Percentiles rank a stretch among this genome's conserved stretches.
Evolutionary conservation across 2,329 filamentous ascomycete species (phyloP).

Genomic region (Xylariaceae sp.): DNA sequence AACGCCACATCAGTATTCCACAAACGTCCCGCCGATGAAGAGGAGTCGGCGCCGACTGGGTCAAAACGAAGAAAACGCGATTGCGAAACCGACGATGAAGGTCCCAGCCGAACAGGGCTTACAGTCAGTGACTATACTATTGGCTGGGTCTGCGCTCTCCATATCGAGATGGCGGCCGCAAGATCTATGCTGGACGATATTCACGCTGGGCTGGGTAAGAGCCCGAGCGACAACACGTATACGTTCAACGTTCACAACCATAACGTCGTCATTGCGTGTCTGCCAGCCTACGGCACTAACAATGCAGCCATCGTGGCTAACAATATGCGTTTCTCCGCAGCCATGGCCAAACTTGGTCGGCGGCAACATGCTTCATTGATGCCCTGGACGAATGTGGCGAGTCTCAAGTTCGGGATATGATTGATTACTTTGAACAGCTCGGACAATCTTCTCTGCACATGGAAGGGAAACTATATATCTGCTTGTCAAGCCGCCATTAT

Average conservation of each 20-base stretch:
- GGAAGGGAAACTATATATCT: slow-evolving; percentile 32
- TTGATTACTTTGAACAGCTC: slow-evolving; percentile 41
- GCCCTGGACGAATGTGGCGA: slow-evolving; percentile 48
- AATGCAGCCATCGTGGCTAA: slow-evolving; percentile 21
- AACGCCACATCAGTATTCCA: too few relatives aligned
- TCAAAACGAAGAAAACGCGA: too few relatives aligned
- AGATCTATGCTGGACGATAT: slow-evolving; percentile 31
- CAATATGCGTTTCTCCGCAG: slow-evolving; percentile 21
- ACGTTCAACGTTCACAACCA: slow-evolving; percentile 15
- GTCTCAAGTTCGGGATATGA: slow-evolving; percentile 40
- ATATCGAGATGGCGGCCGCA: slow-evolving; percentile 31
- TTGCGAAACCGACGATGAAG: too few relatives aligned
- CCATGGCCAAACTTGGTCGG: slow-evolving; percentile 14
- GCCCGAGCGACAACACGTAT: slow-evolving; percentile 22
- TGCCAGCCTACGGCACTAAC: slow-evolving; percentile 22
- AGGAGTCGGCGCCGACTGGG: too few relatives aligned
- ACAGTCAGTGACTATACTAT: slow-evolving; percentile 28
- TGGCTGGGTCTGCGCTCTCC: slow-evolving; percentile 35
- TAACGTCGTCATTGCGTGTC: slow-evolving; percentile 13
- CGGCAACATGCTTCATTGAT: slow-evolving; percentile 24
- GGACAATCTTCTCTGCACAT: slow-evolving; percentile 27
- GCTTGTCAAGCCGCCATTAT: slow-evolving; percentile 40
- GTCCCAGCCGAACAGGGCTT: too few relatives aligned
- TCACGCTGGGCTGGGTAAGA: slow-evolving; percentile 19
- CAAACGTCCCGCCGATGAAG: too few relatives aligned